Evolutionary conservation across 345 rosid species (phyloP), one percentile per base, ranked within the genome.

Genomic region (Camelina sativa): DNA sequence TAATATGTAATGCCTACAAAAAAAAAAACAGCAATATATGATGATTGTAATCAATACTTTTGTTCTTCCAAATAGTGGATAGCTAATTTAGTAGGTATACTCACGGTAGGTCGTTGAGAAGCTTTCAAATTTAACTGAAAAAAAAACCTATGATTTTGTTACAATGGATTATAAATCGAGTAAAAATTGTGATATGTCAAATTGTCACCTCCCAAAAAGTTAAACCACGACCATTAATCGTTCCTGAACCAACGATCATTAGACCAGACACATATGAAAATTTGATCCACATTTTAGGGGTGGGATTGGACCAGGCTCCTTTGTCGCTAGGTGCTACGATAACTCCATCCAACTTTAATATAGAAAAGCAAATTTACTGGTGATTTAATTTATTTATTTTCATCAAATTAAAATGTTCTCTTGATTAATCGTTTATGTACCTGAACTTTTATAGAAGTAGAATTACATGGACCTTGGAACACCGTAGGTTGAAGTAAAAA

Each of bases 381-480:
- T 74, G 5, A 28, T 17, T 17, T 17, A 17, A 17, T 17, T 17
- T 17, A 17, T 17, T 17, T 17, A 17, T 17, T 17, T 17, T 17
- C 17, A 17, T 17, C 17, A 17, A 17, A 17, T 17, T 17, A 17
- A 17, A 17, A 17, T 17, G 17, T 17, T 17, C 0, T 17, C 0
- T 17, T 0, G 17, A 17, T 17, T 44, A 64, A 9, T 15, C 1
- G 11, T n/a, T 11, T 19, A 56, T 17, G 1, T 69, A 76, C 80
- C 71, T 76, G 75, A 25, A 76, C 6, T 46, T 54, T 54, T 15
- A 63, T 44, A 46, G 48, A 34, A 15, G 4, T 69, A 44, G 75
- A 23, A 35, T 30, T 62, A 47, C 80, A 76, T 44, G 75, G 80
- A 8, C 80, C 80, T 22, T 46, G 17, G 52, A 76, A 63, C 15